Base-by-base conservation (phyloP, 306 rosid species). In the Castanospermum australe region DNA sequence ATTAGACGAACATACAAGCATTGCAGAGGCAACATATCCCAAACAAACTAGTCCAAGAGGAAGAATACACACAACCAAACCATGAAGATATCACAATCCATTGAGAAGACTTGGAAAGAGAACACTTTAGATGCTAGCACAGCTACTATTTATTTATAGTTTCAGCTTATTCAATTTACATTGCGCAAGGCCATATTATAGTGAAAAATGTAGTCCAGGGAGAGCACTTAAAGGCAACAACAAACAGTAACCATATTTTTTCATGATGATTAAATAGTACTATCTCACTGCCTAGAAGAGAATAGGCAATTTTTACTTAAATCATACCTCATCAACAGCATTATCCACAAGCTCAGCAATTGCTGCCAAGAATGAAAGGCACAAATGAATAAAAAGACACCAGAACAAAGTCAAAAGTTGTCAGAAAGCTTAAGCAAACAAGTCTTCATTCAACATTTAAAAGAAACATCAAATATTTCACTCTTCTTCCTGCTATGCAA, bases 291-390 rank as follows among this genome's bases (percentile, higher is more conserved):
- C 36, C 28, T 56, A 78, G 60, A 56, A 32, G 88, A 70, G 45
- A 75, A 68, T 78, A 50, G 5, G 67, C 32, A 69, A 38, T 17
- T 65, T 77, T 21, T 28, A 57, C 65, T 54, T 32, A 28, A 61
- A 79, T 0, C 79, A 67, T 81, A 94, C 99, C 99, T 94, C 97
- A 65, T 94, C 99, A 66, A 94, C 95, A 51, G 95, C 97, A 86
- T 92, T 92, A 76, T 94, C 99, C 90, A 94, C 79, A 14, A 94
- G 95, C 90, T 94, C 99, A 75, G 97, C 97, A 82, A 94, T 92
- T 42, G 98, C 98, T 94, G 97, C 83, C 80, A 83, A 81, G 32
- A 81, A 78, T 15, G 51, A 78, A 63, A 78, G 57, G 69, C 38
- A 38, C 25, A 55, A 33, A 75, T 22, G 36, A 70, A 25, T n/a